Percentiles rank a stretch among this genome's conserved stretches.
Evolutionary conservation across 805 yeast species (phyloP).

Genomic region (Myxozyma udenii): DNA sequence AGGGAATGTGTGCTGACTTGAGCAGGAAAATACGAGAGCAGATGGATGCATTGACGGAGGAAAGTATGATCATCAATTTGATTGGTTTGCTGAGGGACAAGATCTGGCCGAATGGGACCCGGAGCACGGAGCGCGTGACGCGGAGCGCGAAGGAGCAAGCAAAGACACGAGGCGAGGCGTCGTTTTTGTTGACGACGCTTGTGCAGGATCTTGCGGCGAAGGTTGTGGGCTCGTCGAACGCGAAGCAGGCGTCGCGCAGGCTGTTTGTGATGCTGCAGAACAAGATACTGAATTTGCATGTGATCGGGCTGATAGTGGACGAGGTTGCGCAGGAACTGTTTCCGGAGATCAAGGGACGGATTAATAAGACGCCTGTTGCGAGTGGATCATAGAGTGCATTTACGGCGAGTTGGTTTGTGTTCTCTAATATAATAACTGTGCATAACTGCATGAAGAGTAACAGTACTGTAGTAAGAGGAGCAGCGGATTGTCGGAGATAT

Average conservation of each 20-base stretch:
- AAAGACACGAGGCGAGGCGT: constrained; percentile 57
- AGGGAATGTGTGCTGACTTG: neutral
- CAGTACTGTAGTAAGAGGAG: no score
- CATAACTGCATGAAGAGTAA: no score
- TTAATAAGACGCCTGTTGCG: neutral
- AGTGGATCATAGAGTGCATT: neutral
- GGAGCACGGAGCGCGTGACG: constrained; percentile 4
- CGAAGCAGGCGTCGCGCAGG: constrained; percentile 59
- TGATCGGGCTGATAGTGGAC: constrained; percentile 40
- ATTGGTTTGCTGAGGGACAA: constrained; percentile 37
- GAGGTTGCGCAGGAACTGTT: constrained; percentile 24
- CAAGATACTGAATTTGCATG: constrained; percentile 62
- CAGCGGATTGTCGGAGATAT: no score
- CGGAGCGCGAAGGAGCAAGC: constrained; percentile 49
- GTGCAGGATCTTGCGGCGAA: constrained; percentile 64
- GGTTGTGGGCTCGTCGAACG: constrained; percentile 66
- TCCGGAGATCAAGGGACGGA: constrained; percentile 16
- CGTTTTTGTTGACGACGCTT: constrained; percentile 52
- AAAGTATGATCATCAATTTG: constrained; percentile 47
- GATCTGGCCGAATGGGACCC: constrained; percentile 36
- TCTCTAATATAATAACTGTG: no score
- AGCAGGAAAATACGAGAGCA: constrained; percentile 44
- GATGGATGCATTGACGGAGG: constrained; percentile 44
- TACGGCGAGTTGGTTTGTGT: neutral
- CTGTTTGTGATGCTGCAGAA: constrained; percentile 71